Evolutionary conservation across 2,329 filamentous ascomycete genomes (phyloP).

Genomic region (Sphaerostilbella broomeana): DNA sequence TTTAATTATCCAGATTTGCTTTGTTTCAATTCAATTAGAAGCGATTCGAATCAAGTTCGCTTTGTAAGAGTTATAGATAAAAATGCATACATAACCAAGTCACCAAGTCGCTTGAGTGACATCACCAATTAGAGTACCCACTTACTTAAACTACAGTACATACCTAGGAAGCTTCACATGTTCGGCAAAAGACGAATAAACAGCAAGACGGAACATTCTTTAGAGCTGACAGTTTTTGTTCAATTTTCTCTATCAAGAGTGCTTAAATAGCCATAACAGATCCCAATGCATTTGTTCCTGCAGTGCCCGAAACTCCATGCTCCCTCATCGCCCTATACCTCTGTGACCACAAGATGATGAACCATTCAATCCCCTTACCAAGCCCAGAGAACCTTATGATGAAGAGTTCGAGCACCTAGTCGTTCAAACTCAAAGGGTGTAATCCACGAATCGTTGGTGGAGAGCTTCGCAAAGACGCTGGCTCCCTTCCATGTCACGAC

Average conservation of each 20-base stretch:
- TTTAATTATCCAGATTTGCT: no score
- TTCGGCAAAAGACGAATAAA: no score
- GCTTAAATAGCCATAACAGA: neutral
- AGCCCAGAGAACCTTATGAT: slow-evolving; percentile 69
- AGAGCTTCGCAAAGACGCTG: slow-evolving; percentile 88
- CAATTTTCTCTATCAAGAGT: neutral
- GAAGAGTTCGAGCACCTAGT: slow-evolving; percentile 71
- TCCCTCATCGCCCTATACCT: neutral
- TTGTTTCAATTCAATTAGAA: no score
- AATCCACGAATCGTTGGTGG: slow-evolving; percentile 95
- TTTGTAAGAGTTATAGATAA: no score
- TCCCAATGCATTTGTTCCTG: neutral
- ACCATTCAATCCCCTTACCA: slow-evolving; percentile 43
- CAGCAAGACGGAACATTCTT: no score
- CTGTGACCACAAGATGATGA: no score
- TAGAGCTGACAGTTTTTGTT: neutral
- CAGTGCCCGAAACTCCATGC: slow-evolving; percentile 3
- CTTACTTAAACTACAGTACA: no score
- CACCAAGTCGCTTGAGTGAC: no score
- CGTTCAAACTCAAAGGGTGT: slow-evolving; percentile 81
- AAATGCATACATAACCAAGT: no score
- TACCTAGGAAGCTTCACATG: no score
- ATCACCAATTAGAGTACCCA: no score
- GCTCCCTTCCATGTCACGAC: slow-evolving; percentile 98
- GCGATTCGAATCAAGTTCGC: no score